phyloP scores from a whole-genome alignment of 139 green algal species.

The Desmodesmus armatus region DNA sequence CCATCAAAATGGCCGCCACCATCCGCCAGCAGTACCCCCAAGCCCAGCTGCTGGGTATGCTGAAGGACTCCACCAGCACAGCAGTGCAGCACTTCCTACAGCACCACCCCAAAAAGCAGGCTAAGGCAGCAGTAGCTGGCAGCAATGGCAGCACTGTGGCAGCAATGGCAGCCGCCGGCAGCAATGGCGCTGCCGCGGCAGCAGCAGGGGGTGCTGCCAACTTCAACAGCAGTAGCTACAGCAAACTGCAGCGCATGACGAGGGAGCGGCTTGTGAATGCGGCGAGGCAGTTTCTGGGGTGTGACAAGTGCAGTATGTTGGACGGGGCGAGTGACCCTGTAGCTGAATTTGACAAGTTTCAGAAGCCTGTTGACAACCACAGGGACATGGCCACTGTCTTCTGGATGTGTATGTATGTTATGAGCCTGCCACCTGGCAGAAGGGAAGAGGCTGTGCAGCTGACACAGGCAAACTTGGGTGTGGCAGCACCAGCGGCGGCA shows the following conservation, averaged over 20 bases:
- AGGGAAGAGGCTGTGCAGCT: neutral
- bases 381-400: too few relatives aligned
- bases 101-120: neutral
- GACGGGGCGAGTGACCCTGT: neutral
- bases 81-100: neutral
- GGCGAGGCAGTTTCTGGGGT: neutral
- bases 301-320: neutral
- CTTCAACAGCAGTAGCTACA: neutral
- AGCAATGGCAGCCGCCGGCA: too few relatives aligned
- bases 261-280: too few relatives aligned
- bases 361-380: neutral
- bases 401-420: neutral
- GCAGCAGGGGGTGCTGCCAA: neutral
- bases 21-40: neutral
- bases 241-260: neutral
- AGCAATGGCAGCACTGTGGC: neutral
- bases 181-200: neutral
- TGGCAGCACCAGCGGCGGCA: too few relatives aligned
- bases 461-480: neutral
- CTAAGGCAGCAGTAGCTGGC: neutral
- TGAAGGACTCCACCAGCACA: neutral
- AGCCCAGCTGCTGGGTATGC: neutral
- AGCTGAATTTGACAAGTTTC: neutral
- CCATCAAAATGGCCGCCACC: too few relatives aligned
- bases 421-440: neutral